Base-by-base conservation (phyloP, 805 yeast species). In the Monosporozyma solicola region DNA sequence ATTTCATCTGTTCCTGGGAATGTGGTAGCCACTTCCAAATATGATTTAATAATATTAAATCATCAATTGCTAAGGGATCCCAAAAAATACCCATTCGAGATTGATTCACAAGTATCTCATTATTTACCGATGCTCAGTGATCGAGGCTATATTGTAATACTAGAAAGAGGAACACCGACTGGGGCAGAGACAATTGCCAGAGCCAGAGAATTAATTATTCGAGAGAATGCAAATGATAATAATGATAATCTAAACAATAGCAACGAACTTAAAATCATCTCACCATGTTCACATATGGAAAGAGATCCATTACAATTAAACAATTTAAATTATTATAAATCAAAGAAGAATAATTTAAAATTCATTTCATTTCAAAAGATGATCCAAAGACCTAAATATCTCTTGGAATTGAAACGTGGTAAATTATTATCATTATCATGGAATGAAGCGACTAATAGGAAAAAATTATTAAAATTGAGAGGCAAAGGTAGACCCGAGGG, bases 211-310 rank as follows among this genome's bases (percentile, higher is more conserved):
- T 71, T 88, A 3, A 80, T 89, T 79, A 72, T 92, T n/a, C 80
- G 98, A 59, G 85, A 82, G 57, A 64, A 69, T 41, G 84, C 84
- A 0, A 84, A 84, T 27, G 7, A 27, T 27, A 27, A 5, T 27
- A 27, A 5, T 27, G 7, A 27, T 27, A 27, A 5, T 27, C 5
- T 7, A 5, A 27, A 27, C 2, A 27, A 77, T 37, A 83, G 83
- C 1, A 74, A 80, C 0, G 57, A 55, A 16, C 32, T n/a, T 2
- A 22, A 67, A 37, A 75, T 92, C 8, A 64, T 92, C 20, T 96
- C 96, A 0, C 99, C 99, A 3, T 94, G 97, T 64, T 70, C 92
- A 0, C 97, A 94, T 65, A 96, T 89, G 61, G 80, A 83, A 11
- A 77, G 74, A 58, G 91, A 97, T 62, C 97, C 98, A 0, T 71